Conservation (phyloP, 1,139 yeast species). For the Debaryomyces nepalensis region DNA sequence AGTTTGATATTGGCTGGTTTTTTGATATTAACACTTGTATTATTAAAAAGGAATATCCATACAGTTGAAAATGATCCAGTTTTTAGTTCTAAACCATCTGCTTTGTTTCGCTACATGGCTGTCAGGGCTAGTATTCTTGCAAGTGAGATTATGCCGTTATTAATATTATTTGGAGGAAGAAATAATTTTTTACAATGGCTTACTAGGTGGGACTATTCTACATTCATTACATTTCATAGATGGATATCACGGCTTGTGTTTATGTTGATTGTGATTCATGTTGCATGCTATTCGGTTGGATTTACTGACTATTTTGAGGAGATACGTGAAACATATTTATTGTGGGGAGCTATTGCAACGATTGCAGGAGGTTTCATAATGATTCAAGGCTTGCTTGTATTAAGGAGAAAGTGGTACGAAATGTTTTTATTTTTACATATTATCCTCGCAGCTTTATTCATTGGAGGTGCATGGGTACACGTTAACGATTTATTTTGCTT, state of each 20-base stretch:
- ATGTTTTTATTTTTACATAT: slow-evolving; percentile 47
- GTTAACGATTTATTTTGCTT: slow-evolving; percentile 47
- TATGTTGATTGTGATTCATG: slow-evolving; percentile 43
- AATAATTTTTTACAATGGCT: slow-evolving; percentile 59
- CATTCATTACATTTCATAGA: slow-evolving; percentile 61
- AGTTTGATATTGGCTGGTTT: slow-evolving; percentile 53
- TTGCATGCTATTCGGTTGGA: slow-evolving; percentile 35
- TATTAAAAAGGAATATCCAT: slow-evolving; percentile 30
- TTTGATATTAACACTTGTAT: slow-evolving; percentile 46
- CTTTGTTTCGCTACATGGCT: slow-evolving; percentile 44
- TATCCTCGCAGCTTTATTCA: slow-evolving; percentile 42
- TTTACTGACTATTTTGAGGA: slow-evolving; percentile 5
- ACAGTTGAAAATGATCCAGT: slow-evolving; percentile 36
- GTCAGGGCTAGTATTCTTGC: slow-evolving; percentile 64
- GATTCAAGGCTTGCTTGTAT: slow-evolving; percentile 41
- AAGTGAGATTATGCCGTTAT: slow-evolving; percentile 54
- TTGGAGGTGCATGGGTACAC: slow-evolving; percentile 50
- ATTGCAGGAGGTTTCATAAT: slow-evolving; percentile 34
- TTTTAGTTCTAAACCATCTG: slow-evolving; percentile 23
- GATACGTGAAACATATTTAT: slow-evolving; percentile 25
- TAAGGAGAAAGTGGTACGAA: slow-evolving; percentile 51
- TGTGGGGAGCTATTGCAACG: slow-evolving; percentile 39
- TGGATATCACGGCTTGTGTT: slow-evolving; percentile 60
- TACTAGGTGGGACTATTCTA: slow-evolving; percentile 65
- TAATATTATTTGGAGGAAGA: slow-evolving; percentile 64